Base-by-base conservation (phyloP, 331 rosid species). In the Ulmus americana region DNA sequence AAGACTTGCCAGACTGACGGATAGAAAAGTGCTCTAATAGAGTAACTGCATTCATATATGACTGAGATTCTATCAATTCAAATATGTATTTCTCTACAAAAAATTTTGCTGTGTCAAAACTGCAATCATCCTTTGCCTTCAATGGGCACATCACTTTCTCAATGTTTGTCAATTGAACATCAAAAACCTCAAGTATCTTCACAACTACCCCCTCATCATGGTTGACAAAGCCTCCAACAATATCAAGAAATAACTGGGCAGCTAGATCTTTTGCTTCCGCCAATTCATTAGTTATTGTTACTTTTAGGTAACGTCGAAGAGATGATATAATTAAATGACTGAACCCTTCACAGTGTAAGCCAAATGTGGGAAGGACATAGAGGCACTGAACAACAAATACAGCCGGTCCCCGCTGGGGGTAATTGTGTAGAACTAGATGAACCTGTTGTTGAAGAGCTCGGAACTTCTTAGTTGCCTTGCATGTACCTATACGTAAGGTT, bases 361-460 rank as follows among this genome's bases (percentile, higher is more conserved):
- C 95, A 74, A 89, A 82, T 59, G 82, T 76, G 61, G 98, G 95
- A 70, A 88, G 65, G 68, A 82, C 82, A 64, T 82, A 87, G 65
- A 89, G 80, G 77, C 98, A 89, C 50, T 76, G 95, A 65, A 84
- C 75, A 77, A 82, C 76, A 80, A 89, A 92, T 58, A 88, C 73
- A 68, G 86, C 84, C 52, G 98, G 97, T 72, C 95, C 98, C 66
- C 86, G 89, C 70, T 79, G 85, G 61, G 97, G 98, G 71, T 71
- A 79, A 72, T 87, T 92, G 42, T 77, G 86, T 40, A 92, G 90
- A 69, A 74, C 97, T 61, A 83, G 84, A 82, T 45, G 73, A 10
- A 92, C 82, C 66, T 85, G 95, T 38, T 89, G 76, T 70, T 92
- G 97, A 87, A 92, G 97, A 41, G 80, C 87, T 72, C 86, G 91